Percentiles rank a stretch among this genome's conserved stretches.
These are phyloP conservation scores for Globisporangium mamillatum DNA, from an alignment of 352 stramenopile species.

Conservation along the genomic window DNA sequence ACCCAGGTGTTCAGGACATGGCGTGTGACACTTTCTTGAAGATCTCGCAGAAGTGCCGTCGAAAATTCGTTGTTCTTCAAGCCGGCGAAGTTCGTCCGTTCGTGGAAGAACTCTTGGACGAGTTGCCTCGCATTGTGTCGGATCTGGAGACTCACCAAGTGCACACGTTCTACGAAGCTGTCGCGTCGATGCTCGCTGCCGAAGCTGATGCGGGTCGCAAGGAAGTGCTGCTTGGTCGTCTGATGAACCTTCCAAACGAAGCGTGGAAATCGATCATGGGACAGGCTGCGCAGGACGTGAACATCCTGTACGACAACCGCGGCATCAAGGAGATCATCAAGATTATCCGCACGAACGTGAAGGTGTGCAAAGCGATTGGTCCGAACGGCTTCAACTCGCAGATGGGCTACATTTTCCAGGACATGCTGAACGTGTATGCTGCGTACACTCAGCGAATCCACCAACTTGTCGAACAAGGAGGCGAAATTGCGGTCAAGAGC, in stretches of 20 bases:
- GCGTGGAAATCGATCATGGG: conserved; percentile 88
- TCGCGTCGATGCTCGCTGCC: conserved; percentile 87
- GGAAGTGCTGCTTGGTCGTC: conserved; percentile 86
- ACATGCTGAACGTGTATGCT: conserved; percentile 99
- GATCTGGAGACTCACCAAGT: conserved; percentile 99
- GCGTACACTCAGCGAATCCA: conserved; percentile 98
- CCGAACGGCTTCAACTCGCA: conserved; percentile 96
- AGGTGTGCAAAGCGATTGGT: conserved; percentile 94
- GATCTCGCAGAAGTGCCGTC: conserved; percentile 97
- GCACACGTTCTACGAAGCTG: conserved; percentile 99
- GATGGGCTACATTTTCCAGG: conserved; percentile 97
- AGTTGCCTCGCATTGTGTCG: conserved; percentile 94
- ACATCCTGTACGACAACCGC: conserved; percentile 72
- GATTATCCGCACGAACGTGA: conserved; percentile 98
- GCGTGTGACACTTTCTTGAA: conserved; percentile 99
- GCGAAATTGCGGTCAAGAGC: conserved; percentile 94
- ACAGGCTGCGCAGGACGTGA: conserved; percentile 70
- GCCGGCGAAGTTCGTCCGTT: conserved; percentile 92
- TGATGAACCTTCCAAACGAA: conserved; percentile 97
- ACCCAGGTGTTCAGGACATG: conserved; percentile 99
- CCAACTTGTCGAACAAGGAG: conserved; percentile 82
- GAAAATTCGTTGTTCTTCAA: conserved; percentile 98
- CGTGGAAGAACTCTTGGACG: conserved; percentile 95
- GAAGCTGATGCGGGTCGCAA: conserved; percentile 82
- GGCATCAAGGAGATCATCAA: conserved; percentile 94